Evolutionary conservation across 176 grass and related monocot species (phyloP).

Genomic region (Rhipidocladum racemiflorum): DNA sequence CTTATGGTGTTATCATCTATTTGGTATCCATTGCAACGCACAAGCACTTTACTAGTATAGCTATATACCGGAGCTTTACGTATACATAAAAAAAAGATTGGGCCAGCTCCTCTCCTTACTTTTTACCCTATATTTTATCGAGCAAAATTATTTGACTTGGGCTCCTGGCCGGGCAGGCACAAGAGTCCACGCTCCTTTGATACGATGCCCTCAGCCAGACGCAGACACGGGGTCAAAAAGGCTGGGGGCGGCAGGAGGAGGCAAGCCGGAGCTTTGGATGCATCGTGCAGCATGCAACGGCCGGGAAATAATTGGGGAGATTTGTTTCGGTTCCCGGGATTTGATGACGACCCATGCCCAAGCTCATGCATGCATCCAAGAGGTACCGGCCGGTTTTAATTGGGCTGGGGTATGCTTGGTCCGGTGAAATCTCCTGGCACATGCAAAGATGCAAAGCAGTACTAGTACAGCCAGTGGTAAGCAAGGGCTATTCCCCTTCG

Average conservation of each 20-base stretch:
- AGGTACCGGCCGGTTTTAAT: conserved; percentile 25
- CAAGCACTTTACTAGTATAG: too few relatives aligned
- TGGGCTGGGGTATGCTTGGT: background rate
- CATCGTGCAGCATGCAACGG: conserved; percentile 4
- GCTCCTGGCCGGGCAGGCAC: background rate
- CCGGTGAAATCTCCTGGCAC: conserved; percentile 26
- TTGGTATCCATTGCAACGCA: too few relatives aligned
- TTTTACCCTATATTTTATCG: background rate
- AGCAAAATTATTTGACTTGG: background rate
- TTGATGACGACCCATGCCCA: conserved; percentile 19
- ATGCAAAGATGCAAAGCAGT: background rate
- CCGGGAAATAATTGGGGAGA: conserved; percentile 43
- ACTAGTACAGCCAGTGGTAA: too few relatives aligned
- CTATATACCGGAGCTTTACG: too few relatives aligned
- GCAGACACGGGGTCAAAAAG: conserved; percentile 10
- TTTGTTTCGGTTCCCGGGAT: conserved; percentile 26
- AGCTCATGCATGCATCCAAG: background rate
- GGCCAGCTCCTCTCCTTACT: background rate
- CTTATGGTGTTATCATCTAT: too few relatives aligned
- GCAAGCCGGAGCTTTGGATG: background rate
- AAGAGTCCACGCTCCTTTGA: background rate
- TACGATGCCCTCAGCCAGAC: background rate
- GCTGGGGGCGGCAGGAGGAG: background rate
- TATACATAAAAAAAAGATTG: background rate
- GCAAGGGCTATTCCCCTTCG: background rate